Percentiles rank a stretch among this genome's conserved stretches.
These are phyloP conservation scores for Calonectria hawksworthii DNA, from an alignment of 2,329 filamentous ascomycete genomes.

Conservation along the genomic window DNA sequence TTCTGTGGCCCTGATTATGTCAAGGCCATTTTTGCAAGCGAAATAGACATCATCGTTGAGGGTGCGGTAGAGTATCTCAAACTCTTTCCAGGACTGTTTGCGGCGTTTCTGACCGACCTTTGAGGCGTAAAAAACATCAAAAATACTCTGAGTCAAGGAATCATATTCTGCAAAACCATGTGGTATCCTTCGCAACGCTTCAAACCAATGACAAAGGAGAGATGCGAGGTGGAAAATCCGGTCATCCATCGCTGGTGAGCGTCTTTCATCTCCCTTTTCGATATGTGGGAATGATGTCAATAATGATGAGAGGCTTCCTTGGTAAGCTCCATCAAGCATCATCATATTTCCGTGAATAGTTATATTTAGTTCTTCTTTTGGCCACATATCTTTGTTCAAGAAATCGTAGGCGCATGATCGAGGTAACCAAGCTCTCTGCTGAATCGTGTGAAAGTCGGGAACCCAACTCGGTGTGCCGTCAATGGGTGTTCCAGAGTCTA, in stretches of 20 bases:
- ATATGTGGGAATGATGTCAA: neutral
- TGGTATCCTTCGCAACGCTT: neutral
- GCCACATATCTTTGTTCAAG: neutral
- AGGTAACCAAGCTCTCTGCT: neutral
- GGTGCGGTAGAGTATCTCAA: neutral
- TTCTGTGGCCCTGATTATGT: neutral
- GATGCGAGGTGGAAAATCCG: neutral
- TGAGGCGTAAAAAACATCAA: neutral
- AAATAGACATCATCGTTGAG: neutral
- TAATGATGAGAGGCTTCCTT: neutral
- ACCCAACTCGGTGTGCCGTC: neutral
- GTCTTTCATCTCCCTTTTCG: neutral
- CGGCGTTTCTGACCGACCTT: neutral
- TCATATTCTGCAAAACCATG: neutral
- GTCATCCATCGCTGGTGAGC: neutral
- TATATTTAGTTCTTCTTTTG: neutral
- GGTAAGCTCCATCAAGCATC: neutral
- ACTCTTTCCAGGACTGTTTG: neutral
- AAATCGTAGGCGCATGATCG: neutral
- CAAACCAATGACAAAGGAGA: neutral
- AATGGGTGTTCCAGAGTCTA: neutral
- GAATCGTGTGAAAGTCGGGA: neutral
- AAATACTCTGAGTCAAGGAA: neutral
- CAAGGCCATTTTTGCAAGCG: neutral
- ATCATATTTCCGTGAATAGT: neutral